These are phyloP conservation scores for Candida orba DNA, from an alignment of 805 yeast genomes.

Conservation along the genomic window DNA sequence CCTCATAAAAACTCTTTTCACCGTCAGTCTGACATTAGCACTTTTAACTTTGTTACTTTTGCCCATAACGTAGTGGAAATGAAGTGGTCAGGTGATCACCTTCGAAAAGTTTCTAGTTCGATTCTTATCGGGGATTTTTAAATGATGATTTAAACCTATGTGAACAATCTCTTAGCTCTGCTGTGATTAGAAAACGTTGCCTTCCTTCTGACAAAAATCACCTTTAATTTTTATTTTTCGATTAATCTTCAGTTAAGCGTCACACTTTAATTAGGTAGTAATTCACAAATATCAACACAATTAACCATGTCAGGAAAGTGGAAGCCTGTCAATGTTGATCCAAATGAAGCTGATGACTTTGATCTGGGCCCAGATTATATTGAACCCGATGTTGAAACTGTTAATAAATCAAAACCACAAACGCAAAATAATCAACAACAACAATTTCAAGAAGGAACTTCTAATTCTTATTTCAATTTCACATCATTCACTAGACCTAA, in stretches of 20 bases:
- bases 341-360: conserved; percentile 23
- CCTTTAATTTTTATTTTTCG: conserved; percentile 3
- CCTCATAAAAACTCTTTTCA: too few species aligned
- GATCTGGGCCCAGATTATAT: conserved; percentile 23
- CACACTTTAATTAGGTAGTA: too few species aligned
- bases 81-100: conserved; percentile 11
- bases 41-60: neutral
- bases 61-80: conserved; percentile 7
- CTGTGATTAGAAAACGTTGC: conserved; percentile 26
- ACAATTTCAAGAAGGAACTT: conserved; percentile 2
- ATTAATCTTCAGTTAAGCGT: too few species aligned
- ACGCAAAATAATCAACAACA: neutral
- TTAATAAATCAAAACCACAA: neutral
- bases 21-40: too few species aligned
- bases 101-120: conserved; percentile 14
- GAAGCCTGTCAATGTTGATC: conserved; percentile 23
- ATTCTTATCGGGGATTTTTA: conserved; percentile 9
- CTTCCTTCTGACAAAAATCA: conserved; percentile 20
- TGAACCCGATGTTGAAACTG: conserved; percentile 19
- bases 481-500: conserved; percentile 24
- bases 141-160: conserved; percentile 24
- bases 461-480: conserved; percentile 22
- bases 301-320: conserved; percentile 12
- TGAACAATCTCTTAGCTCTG: conserved; percentile 26
- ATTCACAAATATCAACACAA: neutral